Evolutionary conservation across 768 basidiomycete species (phyloP).

Genomic region (Pleurotus sapidus): DNA sequence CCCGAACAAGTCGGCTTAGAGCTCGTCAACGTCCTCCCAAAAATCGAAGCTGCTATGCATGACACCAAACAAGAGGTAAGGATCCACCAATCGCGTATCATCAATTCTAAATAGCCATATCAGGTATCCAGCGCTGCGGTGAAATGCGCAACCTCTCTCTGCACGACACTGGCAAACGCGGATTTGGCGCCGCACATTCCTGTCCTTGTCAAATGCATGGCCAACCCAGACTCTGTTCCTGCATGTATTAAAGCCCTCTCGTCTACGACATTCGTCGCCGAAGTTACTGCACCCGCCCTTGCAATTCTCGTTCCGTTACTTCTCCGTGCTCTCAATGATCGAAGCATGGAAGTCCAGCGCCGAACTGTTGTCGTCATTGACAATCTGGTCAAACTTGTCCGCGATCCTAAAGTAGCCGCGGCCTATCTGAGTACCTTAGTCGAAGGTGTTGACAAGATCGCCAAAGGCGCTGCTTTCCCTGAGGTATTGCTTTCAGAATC

Average conservation of each 20-base stretch:
- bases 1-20: constrained; percentile 79
- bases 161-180: constrained; percentile 88
- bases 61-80: constrained; percentile 93
- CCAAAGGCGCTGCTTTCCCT: constrained; percentile 90
- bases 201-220: constrained; percentile 91
- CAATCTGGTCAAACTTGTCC: constrained; percentile 96
- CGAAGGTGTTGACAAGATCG: constrained; percentile 88
- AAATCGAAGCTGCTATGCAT: constrained; percentile 89
- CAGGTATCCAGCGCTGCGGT: constrained; percentile 84
- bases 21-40: constrained; percentile 78
- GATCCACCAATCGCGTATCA: constrained; percentile 4
- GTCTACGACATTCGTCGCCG: constrained; percentile 93
- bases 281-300: constrained; percentile 94
- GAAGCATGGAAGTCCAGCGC: constrained; percentile 95
- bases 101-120: constrained; percentile 6
- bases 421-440: constrained; percentile 84
- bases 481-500: constrained; percentile 50
- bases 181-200: constrained; percentile 90
- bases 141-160: constrained; percentile 88
- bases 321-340: constrained; percentile 87
- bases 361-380: constrained; percentile 93
- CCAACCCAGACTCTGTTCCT: constrained; percentile 82
- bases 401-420: constrained; percentile 86
- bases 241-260: constrained; percentile 94
- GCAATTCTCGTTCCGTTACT: constrained; percentile 94